Conservation (phyloP, 1,284 basidiomycete species). For the Rhodotorula sp. region DNA sequence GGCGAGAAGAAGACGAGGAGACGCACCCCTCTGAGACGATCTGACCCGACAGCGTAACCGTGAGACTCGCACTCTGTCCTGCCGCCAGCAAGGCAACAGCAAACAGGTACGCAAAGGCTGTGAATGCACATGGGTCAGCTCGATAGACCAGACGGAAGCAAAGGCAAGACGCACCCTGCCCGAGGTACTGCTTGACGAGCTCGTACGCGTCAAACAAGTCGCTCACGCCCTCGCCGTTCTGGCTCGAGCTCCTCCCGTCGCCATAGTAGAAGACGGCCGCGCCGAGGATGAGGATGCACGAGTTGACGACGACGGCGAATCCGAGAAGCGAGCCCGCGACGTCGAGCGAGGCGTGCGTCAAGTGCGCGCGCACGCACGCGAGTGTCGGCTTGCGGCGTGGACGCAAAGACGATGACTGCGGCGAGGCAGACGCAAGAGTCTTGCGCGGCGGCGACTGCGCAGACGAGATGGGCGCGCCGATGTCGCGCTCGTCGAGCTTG, state of each 20-base stretch:
- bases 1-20: too few relatives aligned
- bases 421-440: background rate
- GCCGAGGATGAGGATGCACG: conserved; percentile 58
- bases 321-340: conserved; percentile 62
- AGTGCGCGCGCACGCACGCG: conserved; percentile 69
- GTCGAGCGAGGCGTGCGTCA: conserved; percentile 70
- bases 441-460: background rate
- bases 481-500: too few relatives aligned
- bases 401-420: background rate
- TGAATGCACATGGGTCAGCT: background rate
- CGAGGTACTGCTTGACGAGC: conserved; percentile 67
- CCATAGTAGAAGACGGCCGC: conserved; percentile 72
- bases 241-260: background rate
- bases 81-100: conserved; percentile 80
- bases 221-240: conserved; percentile 8
- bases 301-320: conserved; percentile 83
- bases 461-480: background rate
- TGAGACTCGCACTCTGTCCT: conserved; percentile 89
- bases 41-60: conserved; percentile 88
- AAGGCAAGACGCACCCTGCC: conserved; percentile 59
- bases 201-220: conserved; percentile 78
- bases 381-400: conserved; percentile 48
- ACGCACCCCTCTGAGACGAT: conserved; percentile 78
- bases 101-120: conserved; percentile 77
- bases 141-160: background rate